phyloP scores from a whole-genome alignment of 2,329 filamentous ascomycete genomes.

The Thermoascus crustaceus region DNA sequence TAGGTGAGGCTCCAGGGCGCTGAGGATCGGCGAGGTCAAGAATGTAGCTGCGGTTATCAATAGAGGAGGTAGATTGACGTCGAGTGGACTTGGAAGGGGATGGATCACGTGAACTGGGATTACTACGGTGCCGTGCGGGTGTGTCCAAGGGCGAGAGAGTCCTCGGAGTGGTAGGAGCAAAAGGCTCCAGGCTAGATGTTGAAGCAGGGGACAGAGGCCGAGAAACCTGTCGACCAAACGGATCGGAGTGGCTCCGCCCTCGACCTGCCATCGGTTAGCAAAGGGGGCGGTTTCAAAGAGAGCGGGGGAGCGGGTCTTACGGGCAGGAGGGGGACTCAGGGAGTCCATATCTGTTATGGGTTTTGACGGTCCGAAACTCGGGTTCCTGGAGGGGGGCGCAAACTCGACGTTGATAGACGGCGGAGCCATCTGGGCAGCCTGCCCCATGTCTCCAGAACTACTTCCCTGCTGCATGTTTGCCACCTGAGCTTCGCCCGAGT shows the following conservation, averaged over 20 bases:
- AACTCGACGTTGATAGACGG: constrained; percentile 92
- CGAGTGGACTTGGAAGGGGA: constrained; percentile 37
- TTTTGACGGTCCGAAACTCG: constrained; percentile 59
- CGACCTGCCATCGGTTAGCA: constrained; percentile 34
- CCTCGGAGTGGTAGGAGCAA: constrained; percentile 25
- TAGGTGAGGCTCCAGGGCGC: constrained; percentile 57
- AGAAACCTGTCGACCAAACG: constrained; percentile 42
- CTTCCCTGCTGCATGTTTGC: constrained; percentile 39
- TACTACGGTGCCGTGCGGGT: constrained; percentile 27
- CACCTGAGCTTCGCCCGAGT: constrained; percentile 40
- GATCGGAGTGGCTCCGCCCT: constrained; percentile 55
- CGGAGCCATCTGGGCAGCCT: constrained; percentile 71
- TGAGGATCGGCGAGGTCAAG: constrained; percentile 83
- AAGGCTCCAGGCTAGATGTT: constrained; percentile 24
- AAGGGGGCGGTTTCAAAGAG: constrained; percentile 9
- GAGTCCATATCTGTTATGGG: constrained; percentile 64
- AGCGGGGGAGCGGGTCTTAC: constrained; percentile 25
- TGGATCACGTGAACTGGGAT: constrained; percentile 35
- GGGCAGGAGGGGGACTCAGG: constrained; percentile 65
- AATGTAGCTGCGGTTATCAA: constrained; percentile 65
- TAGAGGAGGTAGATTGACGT: constrained; percentile 39
- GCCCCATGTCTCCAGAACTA: constrained; percentile 54
- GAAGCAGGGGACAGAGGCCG: constrained; percentile 29
- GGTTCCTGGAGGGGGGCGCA: constrained; percentile 63
- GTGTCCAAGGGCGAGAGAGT: constrained; percentile 38